Base-by-base conservation (phyloP, 2,329 filamentous ascomycete species). In the Fusarium duplospermum region DNA sequence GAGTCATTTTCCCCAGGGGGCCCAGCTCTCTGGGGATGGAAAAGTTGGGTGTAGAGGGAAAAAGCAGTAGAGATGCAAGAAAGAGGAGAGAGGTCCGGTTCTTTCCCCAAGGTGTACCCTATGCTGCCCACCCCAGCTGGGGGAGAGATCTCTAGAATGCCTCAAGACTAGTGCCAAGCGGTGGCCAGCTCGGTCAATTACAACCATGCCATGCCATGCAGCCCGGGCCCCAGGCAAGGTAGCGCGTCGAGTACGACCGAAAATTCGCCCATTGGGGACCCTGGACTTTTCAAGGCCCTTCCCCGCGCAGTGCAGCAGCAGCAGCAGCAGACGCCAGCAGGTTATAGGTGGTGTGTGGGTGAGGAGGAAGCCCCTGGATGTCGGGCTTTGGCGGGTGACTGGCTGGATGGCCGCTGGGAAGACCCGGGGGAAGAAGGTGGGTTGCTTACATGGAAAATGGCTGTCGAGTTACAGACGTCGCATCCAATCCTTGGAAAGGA, bases 171-270 rank as follows among this genome's bases (percentile, higher is more conserved):
- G 47, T 52, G 62, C 36, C 27, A 31, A 29, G 67, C 72, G 69
- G 73, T 65, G 71, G 35, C 59, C 71, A 73, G 62, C 76, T 78
- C 76, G 76, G 76, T 78, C 76, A 78, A 78, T 78, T 78, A 78
- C 76, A 73, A 73, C 71, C 71, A 77, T 63, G 54, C 71, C 71
- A 77, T 63, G 54, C 71, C 72, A 71, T 77, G 76, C 72, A 75
- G 67, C 66, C 57, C 66, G 64, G 63, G 66, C 58, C 67, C 33
- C 62, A 68, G 72, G 73, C 70, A 66, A 52, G 47, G 73, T 80
- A 79, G 79, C 76, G 80, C 67, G 66, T 72, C 67, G 75, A 81
- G 78, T 81, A 81, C 76, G 75, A 79, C 80, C 80, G 80, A 82
- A 79, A 77, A 79, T 79, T 74, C 72, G 70, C 78, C 80, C 78